phyloP scores from a whole-genome alignment of 1,284 basidiomycete genomes.

The Prillingera fragicola region DNA sequence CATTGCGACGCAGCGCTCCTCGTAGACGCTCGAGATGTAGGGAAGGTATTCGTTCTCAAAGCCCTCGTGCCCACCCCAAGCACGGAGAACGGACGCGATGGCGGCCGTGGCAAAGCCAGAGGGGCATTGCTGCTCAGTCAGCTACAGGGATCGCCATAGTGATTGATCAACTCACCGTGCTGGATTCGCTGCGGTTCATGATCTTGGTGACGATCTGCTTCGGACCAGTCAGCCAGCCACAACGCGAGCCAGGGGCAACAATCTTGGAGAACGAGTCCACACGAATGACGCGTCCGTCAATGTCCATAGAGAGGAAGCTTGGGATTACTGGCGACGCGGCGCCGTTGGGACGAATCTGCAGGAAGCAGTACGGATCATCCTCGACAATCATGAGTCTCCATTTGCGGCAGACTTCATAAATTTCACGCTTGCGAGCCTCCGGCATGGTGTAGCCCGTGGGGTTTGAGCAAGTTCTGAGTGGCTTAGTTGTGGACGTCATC shows the following conservation, averaged over 20 bases:
- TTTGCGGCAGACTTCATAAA: constrained; percentile 69
- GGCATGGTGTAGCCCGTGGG: constrained; percentile 68
- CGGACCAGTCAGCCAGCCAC: constrained; percentile 64
- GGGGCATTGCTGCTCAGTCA: constrained; percentile 26
- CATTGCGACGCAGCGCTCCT: constrained; percentile 29
- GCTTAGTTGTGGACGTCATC: background rate
- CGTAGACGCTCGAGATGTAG: constrained; percentile 33
- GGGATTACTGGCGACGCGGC: constrained; percentile 40
- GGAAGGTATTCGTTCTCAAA: constrained; percentile 39
- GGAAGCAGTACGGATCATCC: constrained; percentile 57
- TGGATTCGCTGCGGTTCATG: constrained; percentile 33
- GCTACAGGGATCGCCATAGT: background rate
- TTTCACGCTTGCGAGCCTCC: constrained; percentile 60
- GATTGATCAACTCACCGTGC: constrained; percentile 19
- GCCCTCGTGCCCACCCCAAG: constrained; percentile 38
- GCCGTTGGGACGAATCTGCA: constrained; percentile 41
- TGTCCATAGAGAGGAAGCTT: constrained; percentile 54
- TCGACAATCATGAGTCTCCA: constrained; percentile 66
- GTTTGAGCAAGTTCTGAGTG: constrained; percentile 57
- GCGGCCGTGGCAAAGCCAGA: constrained; percentile 38
- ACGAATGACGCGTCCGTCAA: constrained; percentile 70
- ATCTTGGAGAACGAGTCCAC: constrained; percentile 77
- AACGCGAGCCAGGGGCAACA: constrained; percentile 65
- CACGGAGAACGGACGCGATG: constrained; percentile 32
- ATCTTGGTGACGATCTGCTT: constrained; percentile 28